These are phyloP conservation scores for Syzygium grande DNA, from an alignment of 345 rosid genomes.

Conservation along the genomic window DNA sequence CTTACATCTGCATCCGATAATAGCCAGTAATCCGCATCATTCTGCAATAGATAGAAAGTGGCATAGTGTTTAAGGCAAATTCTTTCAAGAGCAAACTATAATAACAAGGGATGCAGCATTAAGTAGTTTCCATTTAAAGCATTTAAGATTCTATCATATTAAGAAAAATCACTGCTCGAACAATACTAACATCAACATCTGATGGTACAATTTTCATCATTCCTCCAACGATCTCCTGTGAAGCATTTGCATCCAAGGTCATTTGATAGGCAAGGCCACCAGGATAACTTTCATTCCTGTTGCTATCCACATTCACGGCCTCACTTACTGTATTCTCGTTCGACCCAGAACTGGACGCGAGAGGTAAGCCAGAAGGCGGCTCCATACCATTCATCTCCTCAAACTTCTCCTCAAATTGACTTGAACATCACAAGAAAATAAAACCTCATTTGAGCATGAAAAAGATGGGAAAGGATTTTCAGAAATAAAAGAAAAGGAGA, in stretches of 20 bases:
- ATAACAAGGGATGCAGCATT: not conserved
- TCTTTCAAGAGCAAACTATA: not conserved
- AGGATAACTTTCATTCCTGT: slow-evolving; percentile 28
- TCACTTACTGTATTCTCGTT: slow-evolving; percentile 42
- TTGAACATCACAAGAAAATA: slow-evolving; percentile 13
- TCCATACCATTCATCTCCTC: slow-evolving; percentile 64
- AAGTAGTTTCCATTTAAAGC: not conserved
- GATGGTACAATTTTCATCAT: slow-evolving; percentile 87
- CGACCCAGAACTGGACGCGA: slow-evolving; percentile 54
- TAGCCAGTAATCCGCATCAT: slow-evolving; percentile 86
- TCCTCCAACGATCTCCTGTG: slow-evolving; percentile 75
- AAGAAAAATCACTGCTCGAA: not conserved
- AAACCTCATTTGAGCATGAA: not conserved
- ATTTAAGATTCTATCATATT: not conserved
- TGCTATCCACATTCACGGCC: slow-evolving; percentile 22
- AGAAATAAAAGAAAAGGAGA: not conserved
- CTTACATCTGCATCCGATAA: slow-evolving; percentile 73
- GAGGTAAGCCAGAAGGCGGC: slow-evolving; percentile 36
- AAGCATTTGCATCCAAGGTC: slow-evolving; percentile 44
- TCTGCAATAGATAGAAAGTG: slow-evolving; percentile 33
- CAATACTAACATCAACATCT: slow-evolving; percentile 66
- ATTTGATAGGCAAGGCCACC: slow-evolving; percentile 30
- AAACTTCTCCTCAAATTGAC: slow-evolving; percentile 88
- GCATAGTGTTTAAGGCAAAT: not conserved
- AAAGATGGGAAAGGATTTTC: not conserved